Evolutionary conservation across 2,329 filamentous ascomycete species (phyloP).

Genomic region (Phyllosticta citribraziliensis): DNA sequence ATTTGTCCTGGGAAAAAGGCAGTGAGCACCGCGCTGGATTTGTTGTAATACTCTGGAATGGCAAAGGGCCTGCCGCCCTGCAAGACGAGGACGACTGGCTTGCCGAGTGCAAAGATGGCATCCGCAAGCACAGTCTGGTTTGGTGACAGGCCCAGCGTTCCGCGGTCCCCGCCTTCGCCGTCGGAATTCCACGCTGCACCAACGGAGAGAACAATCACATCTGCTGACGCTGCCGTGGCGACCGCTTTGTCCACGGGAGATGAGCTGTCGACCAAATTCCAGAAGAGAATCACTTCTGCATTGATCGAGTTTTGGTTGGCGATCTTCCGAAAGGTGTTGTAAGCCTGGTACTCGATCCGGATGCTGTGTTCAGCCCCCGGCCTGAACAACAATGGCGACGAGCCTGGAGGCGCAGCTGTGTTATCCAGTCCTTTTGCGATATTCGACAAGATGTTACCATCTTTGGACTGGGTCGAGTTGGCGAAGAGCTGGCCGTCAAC

Average conservation of each 20-base stretch:
- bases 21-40: slow-evolving; percentile 31
- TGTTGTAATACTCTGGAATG: slow-evolving; percentile 29
- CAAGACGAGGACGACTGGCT: slow-evolving; percentile 34
- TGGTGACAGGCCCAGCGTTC: slow-evolving; percentile 27
- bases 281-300: slow-evolving; percentile 35
- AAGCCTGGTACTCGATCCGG: slow-evolving; percentile 35
- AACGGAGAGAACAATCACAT: slow-evolving; percentile 31
- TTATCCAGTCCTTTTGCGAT: slow-evolving; percentile 30
- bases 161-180: slow-evolving; percentile 34
- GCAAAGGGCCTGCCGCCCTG: slow-evolving; percentile 35
- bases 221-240: slow-evolving; percentile 25
- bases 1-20: slow-evolving; percentile 40
- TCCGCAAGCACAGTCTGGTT: slow-evolving; percentile 30
- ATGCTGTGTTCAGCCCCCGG: slow-evolving; percentile 26
- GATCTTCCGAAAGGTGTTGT: slow-evolving; percentile 30
- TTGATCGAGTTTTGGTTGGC: slow-evolving; percentile 34
- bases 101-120: slow-evolving; percentile 29
- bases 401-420: slow-evolving; percentile 29
- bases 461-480: slow-evolving; percentile 17
- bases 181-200: slow-evolving; percentile 39
- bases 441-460: slow-evolving; percentile 31
- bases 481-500: slow-evolving; percentile 25
- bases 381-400: slow-evolving; percentile 30
- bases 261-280: slow-evolving; percentile 35
- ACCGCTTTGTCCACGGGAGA: slow-evolving; percentile 26